These are phyloP conservation scores for Drechslera avenae DNA, from an alignment of 2,329 filamentous ascomycete genomes.

Conservation along the genomic window DNA sequence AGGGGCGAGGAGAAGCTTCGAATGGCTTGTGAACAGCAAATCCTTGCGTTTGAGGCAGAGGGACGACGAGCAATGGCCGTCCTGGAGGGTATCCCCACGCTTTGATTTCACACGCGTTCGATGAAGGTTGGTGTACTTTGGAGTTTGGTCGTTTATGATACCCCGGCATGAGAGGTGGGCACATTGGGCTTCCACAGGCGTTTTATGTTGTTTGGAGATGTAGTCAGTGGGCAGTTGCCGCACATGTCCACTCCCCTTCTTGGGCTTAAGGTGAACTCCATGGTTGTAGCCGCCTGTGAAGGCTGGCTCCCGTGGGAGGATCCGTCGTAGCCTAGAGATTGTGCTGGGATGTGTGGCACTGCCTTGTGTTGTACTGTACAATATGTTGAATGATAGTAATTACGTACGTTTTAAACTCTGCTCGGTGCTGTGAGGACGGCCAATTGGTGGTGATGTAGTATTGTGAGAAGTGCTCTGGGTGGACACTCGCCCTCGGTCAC, in stretches of 20 bases:
- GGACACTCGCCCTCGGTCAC: too few relatives aligned
- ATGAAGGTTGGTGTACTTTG: conserved; percentile 12
- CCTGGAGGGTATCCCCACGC: conserved; percentile 62
- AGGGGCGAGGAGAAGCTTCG: conserved; percentile 80
- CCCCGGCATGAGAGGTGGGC: conserved; percentile 16
- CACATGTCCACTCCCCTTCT: conserved; percentile 4
- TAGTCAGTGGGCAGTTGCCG: conserved; percentile 5
- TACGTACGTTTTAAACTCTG: too few relatives aligned
- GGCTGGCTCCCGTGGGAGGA: conserved; percentile 25
- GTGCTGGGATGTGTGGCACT: conserved; percentile 11
- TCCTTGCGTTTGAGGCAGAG: conserved; percentile 81
- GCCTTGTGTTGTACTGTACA: conserved; percentile 5
- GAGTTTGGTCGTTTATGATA: conserved; percentile 31
- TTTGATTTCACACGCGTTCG: conserved; percentile 13
- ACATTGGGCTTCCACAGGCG: neutral
- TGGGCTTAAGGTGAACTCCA: conserved; percentile 25
- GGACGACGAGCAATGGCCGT: conserved; percentile 77
- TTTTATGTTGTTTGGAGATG: conserved; percentile 9
- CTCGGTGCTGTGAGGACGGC: too few relatives aligned
- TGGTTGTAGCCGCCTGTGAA: conserved; percentile 27
- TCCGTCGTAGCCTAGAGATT: conserved; percentile 24
- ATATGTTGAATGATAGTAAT: conserved; percentile 5
- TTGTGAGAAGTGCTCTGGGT: too few relatives aligned
- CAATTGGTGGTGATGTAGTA: too few relatives aligned
- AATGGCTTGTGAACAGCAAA: conserved; percentile 80